These are phyloP conservation scores for Cruciata laevipes DNA, from an alignment of 257 asterid species.

Conservation along the genomic window DNA sequence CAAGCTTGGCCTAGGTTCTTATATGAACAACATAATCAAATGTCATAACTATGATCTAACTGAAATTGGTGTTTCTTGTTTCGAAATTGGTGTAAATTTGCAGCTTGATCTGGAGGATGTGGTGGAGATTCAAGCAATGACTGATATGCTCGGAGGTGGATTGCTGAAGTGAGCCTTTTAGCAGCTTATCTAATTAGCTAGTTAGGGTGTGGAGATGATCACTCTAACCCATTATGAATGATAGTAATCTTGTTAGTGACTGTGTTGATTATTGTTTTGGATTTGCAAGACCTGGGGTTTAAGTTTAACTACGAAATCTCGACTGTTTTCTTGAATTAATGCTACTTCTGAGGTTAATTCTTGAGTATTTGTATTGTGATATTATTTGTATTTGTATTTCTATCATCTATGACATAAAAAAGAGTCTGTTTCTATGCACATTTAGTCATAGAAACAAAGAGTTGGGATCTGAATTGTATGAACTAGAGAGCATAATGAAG, in stretches of 20 bases:
- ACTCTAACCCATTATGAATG: too few species aligned
- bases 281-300: not conserved
- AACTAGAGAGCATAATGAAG: too few species aligned
- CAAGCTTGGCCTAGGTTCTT: not conserved
- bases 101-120: slow-evolving; percentile 8
- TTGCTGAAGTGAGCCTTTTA: not conserved
- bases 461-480: too few species aligned
- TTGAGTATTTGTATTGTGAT: not conserved
- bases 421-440: too few species aligned
- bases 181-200: not conserved
- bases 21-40: not conserved
- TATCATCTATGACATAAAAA: too few species aligned
- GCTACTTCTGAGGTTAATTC: not conserved
- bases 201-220: not conserved
- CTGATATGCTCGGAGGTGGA: slow-evolving; percentile 7
- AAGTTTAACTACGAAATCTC: too few species aligned
- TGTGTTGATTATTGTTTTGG: not conserved
- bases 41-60: too few species aligned
- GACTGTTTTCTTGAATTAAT: too few species aligned
- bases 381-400: too few species aligned
- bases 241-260: not conserved
- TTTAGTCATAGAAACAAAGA: too few species aligned
- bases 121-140: not conserved
- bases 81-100: not conserved
- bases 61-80: not conserved